Evolutionary conservation across 805 yeast genomes (phyloP), one percentile per base, ranked within the genome.

Genomic region (Jamesozyma piceae): DNA sequence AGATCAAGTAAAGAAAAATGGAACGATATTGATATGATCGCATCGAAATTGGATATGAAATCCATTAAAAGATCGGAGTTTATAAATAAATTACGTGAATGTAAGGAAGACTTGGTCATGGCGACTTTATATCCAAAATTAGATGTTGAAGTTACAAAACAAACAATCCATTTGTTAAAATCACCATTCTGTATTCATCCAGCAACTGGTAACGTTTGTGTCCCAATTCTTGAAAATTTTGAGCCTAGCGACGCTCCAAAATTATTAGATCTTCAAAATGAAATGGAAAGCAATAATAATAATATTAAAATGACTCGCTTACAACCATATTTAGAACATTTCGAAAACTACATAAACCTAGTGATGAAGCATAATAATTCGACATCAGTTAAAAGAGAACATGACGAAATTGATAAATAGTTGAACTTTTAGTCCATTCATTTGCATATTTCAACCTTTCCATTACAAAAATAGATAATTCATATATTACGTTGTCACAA

Each of bases 121-220:
- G 80, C 78, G 47, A 81, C 83, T 46, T 65, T 87, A 68, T 90
- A 90, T 62, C 98, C 98, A 35, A 74, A 95, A 54, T 71, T 92
- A 47, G 98, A 92, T 74, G 79, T 84, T 38, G 95, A 89, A 62
- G 98, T 92, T 29, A 83, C 97, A 6, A 75, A 81, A 51, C 92
- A 84, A 60, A 71, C 89, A 55, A 86, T 80, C 65, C 98, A 92
- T 68, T 78, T 92, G 64, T 73, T 92, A 53, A 92, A 92, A 60
- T 84, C 97, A 1, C 98, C 98, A 15, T 92, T 92, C 61, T 90
- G 97, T 67, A 80, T 92, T 35, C 98, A 92, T 62, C 98, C 98
- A 2, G 80, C 87, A 2, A 92, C 98, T 0, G 96, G 96, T 6
- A 82, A 85, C 54, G 84, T 92, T 3, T 92, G 97, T 75, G 95